phyloP scores from a whole-genome alignment of 148 eudicot genomes.

The Rhododendron henanense region DNA sequence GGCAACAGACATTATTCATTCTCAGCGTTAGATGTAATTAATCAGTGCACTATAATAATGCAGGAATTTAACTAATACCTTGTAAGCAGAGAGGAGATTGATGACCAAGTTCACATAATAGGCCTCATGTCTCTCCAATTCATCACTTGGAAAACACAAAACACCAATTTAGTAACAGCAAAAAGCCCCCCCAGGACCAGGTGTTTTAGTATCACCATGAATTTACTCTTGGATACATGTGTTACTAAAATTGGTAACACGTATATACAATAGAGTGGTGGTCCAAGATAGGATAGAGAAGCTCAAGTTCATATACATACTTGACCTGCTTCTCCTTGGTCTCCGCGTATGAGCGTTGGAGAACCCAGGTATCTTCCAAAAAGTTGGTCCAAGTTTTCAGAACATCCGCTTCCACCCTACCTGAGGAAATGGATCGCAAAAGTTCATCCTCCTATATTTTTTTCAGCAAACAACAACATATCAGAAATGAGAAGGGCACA shows the following conservation, averaged over 20 bases:
- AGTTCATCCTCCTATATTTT: conserved; percentile 79
- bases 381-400: conserved; percentile 91
- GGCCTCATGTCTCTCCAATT: conserved; percentile 73
- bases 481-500: background rate
- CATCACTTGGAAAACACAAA: conserved; percentile 55
- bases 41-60: conserved; percentile 1
- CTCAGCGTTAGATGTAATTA: background rate
- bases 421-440: conserved; percentile 60
- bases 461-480: background rate
- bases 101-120: conserved; percentile 69
- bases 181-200: background rate
- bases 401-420: conserved; percentile 72
- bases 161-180: conserved; percentile 1
- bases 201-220: background rate
- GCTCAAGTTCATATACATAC: conserved; percentile 36
- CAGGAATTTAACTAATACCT: conserved; percentile 39
- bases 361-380: conserved; percentile 92
- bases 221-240: background rate
- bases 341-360: conserved; percentile 63
- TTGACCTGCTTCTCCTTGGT: conserved; percentile 65
- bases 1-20: background rate
- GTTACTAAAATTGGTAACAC: background rate
- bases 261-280: background rate
- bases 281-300: background rate
- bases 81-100: conserved; percentile 69